A percentile compares a stretch with the other conserved stretches of the same genome.
phyloP scores from a whole-genome alignment of 768 basidiomycete genomes.

The Stropharia rugosoannulata region DNA sequence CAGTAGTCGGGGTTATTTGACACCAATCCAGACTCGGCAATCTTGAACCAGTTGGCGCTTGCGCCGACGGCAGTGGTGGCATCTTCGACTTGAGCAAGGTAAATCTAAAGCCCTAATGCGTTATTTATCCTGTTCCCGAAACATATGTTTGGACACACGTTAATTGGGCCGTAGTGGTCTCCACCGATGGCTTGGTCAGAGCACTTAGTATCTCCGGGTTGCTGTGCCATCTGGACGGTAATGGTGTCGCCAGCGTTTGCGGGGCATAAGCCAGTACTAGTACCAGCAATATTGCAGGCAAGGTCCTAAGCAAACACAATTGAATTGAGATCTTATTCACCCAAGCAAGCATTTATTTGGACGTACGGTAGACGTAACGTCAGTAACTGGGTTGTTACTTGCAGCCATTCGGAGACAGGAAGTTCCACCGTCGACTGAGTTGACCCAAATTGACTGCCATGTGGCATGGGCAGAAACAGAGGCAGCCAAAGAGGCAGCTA shows the following conservation, averaged over 20 bases:
- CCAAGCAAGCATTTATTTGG: constrained; percentile 5
- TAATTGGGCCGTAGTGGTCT: constrained; percentile 49
- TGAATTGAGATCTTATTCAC: not conserved
- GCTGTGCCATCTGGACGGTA: constrained; percentile 56
- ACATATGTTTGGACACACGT: constrained; percentile 16
- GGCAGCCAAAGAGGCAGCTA: constrained; percentile 33
- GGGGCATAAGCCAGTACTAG: not conserved
- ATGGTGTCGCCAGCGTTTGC: constrained; percentile 38
- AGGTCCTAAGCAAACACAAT: not conserved
- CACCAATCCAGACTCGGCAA: constrained; percentile 45
- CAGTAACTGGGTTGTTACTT: constrained; percentile 48
- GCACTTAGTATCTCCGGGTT: constrained; percentile 46
- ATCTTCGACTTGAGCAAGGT: constrained; percentile 47
- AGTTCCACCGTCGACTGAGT: constrained; percentile 44
- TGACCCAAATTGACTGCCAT: constrained; percentile 55
- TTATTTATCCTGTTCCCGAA: not conserved
- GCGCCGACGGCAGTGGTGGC: constrained; percentile 43
- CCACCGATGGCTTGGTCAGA: constrained; percentile 49
- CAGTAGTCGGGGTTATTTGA: constrained; percentile 51
- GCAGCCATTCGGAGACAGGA: constrained; percentile 44
- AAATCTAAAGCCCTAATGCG: constrained; percentile 13
- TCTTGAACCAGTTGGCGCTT: constrained; percentile 48
- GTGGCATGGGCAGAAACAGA: constrained; percentile 51
- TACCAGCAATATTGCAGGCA: constrained; percentile 6
- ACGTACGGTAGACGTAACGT: constrained; percentile 25